Evolutionary conservation across 805 yeast genomes (phyloP).

Genomic region (Metschnikowia reukaufii): DNA sequence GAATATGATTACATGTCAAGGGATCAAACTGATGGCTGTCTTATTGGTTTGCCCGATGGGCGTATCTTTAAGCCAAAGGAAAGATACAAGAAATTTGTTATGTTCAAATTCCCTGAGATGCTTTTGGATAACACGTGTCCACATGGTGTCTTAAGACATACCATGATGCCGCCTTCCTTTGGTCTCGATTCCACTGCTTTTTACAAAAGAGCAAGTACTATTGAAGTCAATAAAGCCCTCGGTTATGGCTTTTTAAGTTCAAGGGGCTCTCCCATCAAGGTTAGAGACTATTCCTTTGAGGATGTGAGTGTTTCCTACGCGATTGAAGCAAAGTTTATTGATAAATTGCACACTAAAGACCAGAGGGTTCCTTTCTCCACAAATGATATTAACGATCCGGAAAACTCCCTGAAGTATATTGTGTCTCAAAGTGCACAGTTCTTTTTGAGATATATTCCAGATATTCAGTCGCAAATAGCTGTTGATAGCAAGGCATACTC

Average conservation of each 20-base stretch:
- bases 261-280: constrained; percentile 53
- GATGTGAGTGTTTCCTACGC: constrained; percentile 50
- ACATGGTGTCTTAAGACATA: constrained; percentile 40
- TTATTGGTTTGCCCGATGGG: constrained; percentile 49
- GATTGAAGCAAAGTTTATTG: constrained; percentile 56
- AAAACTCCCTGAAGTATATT: constrained; percentile 32
- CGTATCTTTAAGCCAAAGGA: constrained; percentile 49
- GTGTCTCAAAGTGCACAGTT: constrained; percentile 38
- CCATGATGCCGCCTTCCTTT: constrained; percentile 44
- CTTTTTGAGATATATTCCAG: constrained; percentile 41
- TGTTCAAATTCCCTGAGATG: constrained; percentile 56
- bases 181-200: constrained; percentile 43
- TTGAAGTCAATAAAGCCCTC: constrained; percentile 39
- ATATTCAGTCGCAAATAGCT: constrained; percentile 30
- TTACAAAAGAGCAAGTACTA: constrained; percentile 32
- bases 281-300: constrained; percentile 46
- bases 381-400: constrained; percentile 39
- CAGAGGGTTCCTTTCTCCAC: constrained; percentile 31
- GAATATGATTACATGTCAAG: constrained; percentile 43
- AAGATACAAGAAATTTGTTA: constrained; percentile 57
- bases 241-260: constrained; percentile 57
- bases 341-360: constrained; percentile 36
- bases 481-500: constrained; percentile 27
- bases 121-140: constrained; percentile 53
- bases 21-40: constrained; percentile 48